Conservation (phyloP, 2,329 filamentous ascomycete species). For the Ceratocystis lukuohia region DNA sequence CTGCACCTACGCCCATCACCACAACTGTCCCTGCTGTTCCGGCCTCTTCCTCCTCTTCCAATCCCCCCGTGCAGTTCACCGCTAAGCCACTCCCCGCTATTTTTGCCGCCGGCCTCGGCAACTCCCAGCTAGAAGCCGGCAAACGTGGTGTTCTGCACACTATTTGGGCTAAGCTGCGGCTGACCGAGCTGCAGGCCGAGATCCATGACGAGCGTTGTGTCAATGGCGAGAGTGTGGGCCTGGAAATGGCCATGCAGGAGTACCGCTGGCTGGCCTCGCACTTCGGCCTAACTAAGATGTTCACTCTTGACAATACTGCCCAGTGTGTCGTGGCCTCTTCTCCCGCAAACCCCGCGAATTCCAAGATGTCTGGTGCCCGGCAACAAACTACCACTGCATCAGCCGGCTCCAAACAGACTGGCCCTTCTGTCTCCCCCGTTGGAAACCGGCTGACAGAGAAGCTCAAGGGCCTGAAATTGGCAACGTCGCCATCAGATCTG, state of each 20-base stretch:
- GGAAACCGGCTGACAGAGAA: slow-evolving; percentile 17
- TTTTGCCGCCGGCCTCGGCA: slow-evolving; percentile 62
- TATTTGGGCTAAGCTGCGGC: slow-evolving; percentile 73
- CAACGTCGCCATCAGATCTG: slow-evolving; percentile 19
- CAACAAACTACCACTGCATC: not conserved
- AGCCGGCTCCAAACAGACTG: slow-evolving; percentile 1
- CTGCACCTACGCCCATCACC: not conserved
- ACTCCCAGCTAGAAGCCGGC: slow-evolving; percentile 47
- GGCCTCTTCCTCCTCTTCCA: too few relatives aligned
- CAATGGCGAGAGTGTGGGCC: slow-evolving; percentile 68
- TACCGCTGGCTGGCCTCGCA: slow-evolving; percentile 74
- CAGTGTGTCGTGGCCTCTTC: not conserved
- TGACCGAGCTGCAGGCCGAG: slow-evolving; percentile 62
- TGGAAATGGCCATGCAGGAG: slow-evolving; percentile 74
- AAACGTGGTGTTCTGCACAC: slow-evolving; percentile 77
- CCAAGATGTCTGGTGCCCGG: not conserved
- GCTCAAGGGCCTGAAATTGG: slow-evolving; percentile 18
- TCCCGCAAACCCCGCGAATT: not conserved
- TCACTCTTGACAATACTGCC: slow-evolving; percentile 20
- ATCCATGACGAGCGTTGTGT: slow-evolving; percentile 58
- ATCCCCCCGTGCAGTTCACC: slow-evolving; percentile 27
- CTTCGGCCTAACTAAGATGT: slow-evolving; percentile 45
- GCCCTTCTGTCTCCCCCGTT: not conserved
- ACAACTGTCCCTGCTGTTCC: too few relatives aligned
- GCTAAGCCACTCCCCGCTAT: slow-evolving; percentile 79